Conservation (phyloP, 805 yeast genomes). For the Myxozyma neotropica region DNA sequence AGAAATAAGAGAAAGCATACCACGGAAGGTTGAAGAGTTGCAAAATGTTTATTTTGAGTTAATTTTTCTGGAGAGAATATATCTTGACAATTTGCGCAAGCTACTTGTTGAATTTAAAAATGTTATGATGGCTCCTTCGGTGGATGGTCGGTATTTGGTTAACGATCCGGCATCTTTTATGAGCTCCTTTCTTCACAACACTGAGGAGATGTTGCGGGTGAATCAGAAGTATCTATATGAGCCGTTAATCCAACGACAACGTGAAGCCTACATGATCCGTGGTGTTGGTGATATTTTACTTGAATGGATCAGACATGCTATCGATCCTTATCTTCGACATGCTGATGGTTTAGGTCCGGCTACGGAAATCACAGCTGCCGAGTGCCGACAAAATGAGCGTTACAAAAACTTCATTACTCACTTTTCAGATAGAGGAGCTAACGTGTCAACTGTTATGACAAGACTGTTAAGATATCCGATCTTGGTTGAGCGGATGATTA, state of each 20-base stretch:
- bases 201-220: conserved; percentile 56
- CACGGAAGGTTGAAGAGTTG: conserved; percentile 52
- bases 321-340: conserved; percentile 57
- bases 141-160: conserved; percentile 48
- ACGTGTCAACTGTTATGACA: conserved; percentile 41
- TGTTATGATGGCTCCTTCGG: background rate
- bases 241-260: conserved; percentile 60
- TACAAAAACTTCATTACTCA: conserved; percentile 59
- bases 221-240: conserved; percentile 58
- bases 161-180: conserved; percentile 58
- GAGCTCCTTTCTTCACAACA: conserved; percentile 59
- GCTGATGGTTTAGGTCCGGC: conserved; percentile 49
- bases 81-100: conserved; percentile 65
- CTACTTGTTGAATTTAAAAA: conserved; percentile 61
- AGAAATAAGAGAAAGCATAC: conserved; percentile 23
- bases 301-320: conserved; percentile 65
- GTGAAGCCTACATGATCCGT: conserved; percentile 64
- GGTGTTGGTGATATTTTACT: conserved; percentile 66
- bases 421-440: background rate
- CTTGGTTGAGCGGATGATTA: conserved; percentile 62
- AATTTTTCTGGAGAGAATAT: conserved; percentile 70
- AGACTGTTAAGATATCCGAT: conserved; percentile 62
- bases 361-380: conserved; percentile 51
- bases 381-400: conserved; percentile 44
- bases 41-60: conserved; percentile 79